Conservation (phyloP, 1,284 basidiomycete species). For the Leccinum pachyderme region DNA sequence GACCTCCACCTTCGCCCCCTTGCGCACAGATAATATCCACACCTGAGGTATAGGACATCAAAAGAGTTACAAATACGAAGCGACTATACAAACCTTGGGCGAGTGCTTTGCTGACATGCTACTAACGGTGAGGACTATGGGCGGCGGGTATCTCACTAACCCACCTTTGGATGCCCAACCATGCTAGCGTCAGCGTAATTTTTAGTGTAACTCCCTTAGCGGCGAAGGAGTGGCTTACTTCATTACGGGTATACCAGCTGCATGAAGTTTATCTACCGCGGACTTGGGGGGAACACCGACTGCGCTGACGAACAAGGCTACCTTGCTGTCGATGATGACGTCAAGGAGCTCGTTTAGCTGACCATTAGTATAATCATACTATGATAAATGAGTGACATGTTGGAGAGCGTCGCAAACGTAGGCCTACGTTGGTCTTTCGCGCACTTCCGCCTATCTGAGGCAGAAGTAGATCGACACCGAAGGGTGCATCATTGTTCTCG, state of each 20-base stretch:
- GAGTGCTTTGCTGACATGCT: constrained; percentile 80
- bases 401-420: not conserved
- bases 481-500: constrained; percentile 73
- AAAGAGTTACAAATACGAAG: not conserved
- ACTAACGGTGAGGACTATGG: not conserved
- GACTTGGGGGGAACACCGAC: constrained; percentile 83
- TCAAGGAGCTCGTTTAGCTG: constrained; percentile 74
- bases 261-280: constrained; percentile 78
- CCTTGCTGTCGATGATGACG: constrained; percentile 76
- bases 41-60: constrained; percentile 37
- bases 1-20: constrained; percentile 76
- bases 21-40: constrained; percentile 89
- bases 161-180: constrained; percentile 83
- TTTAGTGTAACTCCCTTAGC: constrained; percentile 6
- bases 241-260: constrained; percentile 79
- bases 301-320: constrained; percentile 80
- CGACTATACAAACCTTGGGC: constrained; percentile 50
- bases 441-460: constrained; percentile 79
- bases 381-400: not conserved
- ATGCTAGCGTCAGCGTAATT: constrained; percentile 49
- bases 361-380: constrained; percentile 78
- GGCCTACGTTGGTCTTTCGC: constrained; percentile 72
- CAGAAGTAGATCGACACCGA: constrained; percentile 79
- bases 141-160: constrained; percentile 7
- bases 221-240: constrained; percentile 52